Evolutionary conservation across 768 basidiomycete species (phyloP).

Genomic region (Hygrocybe coccinea): DNA sequence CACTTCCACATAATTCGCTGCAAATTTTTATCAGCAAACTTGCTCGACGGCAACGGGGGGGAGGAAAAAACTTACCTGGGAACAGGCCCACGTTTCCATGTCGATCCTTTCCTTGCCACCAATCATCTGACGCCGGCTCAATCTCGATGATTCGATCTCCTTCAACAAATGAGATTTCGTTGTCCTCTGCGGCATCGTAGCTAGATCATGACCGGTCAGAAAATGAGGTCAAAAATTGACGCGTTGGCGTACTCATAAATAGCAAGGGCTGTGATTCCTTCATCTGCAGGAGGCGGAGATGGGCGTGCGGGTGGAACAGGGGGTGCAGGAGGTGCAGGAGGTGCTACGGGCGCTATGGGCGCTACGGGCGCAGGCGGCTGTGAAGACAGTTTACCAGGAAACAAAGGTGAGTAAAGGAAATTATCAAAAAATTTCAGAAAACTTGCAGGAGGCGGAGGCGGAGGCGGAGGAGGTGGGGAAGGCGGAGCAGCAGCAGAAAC

Average conservation of each 20-base stretch:
- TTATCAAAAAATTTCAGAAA: too few species aligned
- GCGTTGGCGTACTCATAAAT: constrained; percentile 60
- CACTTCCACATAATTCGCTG: constrained; percentile 39
- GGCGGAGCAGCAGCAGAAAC: constrained; percentile 40
- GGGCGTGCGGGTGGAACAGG: too few species aligned
- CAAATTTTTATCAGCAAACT: background rate
- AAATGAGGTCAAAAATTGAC: background rate
- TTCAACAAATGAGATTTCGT: constrained; percentile 81
- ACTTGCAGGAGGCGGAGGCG: constrained; percentile 46
- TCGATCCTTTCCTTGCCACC: constrained; percentile 72
- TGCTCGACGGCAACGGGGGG: background rate
- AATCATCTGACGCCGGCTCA: constrained; percentile 79
- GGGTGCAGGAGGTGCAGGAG: constrained; percentile 46
- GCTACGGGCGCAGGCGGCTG: constrained; percentile 31
- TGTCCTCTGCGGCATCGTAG: constrained; percentile 88
- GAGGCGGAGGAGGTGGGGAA: constrained; percentile 52
- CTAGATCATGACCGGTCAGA: constrained; percentile 33
- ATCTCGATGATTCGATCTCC: constrained; percentile 77
- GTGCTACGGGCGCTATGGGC: constrained; percentile 55
- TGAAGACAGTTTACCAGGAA: constrained; percentile 10
- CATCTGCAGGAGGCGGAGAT: constrained; percentile 44
- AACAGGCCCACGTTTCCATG: constrained; percentile 63
- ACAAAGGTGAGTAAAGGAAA: too few species aligned
- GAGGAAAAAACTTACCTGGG: constrained; percentile 51
- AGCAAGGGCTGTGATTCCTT: constrained; percentile 59